A percentile compares a stretch with the other conserved stretches of the same genome.
Conservation (phyloP, 1,284 basidiomycete species). For the Cystobasidiaceae sp. region DNA sequence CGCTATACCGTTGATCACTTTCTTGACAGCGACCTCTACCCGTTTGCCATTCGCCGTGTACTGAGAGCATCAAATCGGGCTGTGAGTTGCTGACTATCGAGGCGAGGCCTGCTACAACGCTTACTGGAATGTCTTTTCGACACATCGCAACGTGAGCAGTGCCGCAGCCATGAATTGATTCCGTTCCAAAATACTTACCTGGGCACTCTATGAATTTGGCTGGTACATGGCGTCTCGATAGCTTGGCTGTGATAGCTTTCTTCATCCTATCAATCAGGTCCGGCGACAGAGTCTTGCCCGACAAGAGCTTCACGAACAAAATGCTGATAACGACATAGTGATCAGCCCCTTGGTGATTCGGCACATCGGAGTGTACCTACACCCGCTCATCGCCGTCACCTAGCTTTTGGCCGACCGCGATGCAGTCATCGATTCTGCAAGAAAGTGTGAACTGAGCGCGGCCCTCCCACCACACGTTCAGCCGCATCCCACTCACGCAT, state of each 20-base stretch:
- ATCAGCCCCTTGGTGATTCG: too few species aligned
- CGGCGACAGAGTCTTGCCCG: conserved; percentile 54
- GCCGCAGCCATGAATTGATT: conserved; percentile 49
- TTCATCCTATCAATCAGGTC: conserved; percentile 53
- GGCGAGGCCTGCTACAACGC: too few species aligned
- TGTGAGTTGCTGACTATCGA: background rate
- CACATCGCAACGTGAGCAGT: conserved; percentile 52
- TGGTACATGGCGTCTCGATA: conserved; percentile 34
- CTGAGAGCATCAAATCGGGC: conserved; percentile 2
- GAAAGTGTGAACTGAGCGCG: conserved; percentile 39
- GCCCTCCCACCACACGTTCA: background rate
- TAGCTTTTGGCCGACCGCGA: conserved; percentile 70
- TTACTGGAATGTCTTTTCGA: background rate
- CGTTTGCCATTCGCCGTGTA: conserved; percentile 81
- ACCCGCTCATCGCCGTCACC: conserved; percentile 73
- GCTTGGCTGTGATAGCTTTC: conserved; percentile 26
- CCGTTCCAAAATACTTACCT: background rate
- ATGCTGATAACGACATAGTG: conserved; percentile 46
- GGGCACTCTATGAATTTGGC: conserved; percentile 19
- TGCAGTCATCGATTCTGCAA: conserved; percentile 59
- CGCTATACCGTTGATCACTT: conserved; percentile 51
- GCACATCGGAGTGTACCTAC: background rate
- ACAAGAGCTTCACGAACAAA: conserved; percentile 67
- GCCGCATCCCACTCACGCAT: background rate
- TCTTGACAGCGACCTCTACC: conserved; percentile 76